Evolutionary conservation across 192 early-diverging fungal species (phyloP), one percentile per base, ranked within the genome.

Genomic region (Linnemannia hyalina): DNA sequence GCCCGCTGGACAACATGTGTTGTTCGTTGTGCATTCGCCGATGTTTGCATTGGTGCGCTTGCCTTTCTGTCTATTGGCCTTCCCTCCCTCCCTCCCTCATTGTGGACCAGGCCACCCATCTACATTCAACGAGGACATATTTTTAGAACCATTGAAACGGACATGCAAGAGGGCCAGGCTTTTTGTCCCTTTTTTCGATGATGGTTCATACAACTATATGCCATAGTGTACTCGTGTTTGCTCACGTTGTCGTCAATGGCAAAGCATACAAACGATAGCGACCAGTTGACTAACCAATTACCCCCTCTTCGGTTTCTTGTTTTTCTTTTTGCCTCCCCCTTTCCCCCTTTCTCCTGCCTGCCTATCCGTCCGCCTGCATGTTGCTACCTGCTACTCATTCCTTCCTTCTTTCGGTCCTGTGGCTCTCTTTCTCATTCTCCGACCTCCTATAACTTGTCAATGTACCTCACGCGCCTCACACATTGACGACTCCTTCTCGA

Each of bases 171-270:
- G 55, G 55, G 55, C 55, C 55, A 8, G 55, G 55, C 55, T 57
- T 57, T 57, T 57, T 57, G 8, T n/a, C 8, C 55, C n/a, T 26
- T 57, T 57, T 57, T 57, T 8, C 6, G 13, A 2, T 26, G 22
- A n/a, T 57, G 22, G 22, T 75, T 75, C 60, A 63, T 75, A 75
- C 35, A 75, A 75, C 46, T 47, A 44, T 69, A 35, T 69, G 1
- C 23, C 5, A 23, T 22, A 47, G 47, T 32, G 29, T 35, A 4
- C 42, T 42, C 52, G 54, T 57, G 54, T 57, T n/a, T n/a, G 54
- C 54, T 57, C 54, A 26, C 23, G 13, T 57, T 57, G 54, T 57
- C 54, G 54, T 57, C 54, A 23, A 57, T n/a, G 8, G 20, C 54
- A 57, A 57, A 57, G 23, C 54, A 57, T 57, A 8, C 23, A 57